Evolutionary conservation across 371 early-diverging fungal genomes (phyloP), one percentile per base, ranked within the genome.

Genomic region (Lichtheimia ornata): DNA sequence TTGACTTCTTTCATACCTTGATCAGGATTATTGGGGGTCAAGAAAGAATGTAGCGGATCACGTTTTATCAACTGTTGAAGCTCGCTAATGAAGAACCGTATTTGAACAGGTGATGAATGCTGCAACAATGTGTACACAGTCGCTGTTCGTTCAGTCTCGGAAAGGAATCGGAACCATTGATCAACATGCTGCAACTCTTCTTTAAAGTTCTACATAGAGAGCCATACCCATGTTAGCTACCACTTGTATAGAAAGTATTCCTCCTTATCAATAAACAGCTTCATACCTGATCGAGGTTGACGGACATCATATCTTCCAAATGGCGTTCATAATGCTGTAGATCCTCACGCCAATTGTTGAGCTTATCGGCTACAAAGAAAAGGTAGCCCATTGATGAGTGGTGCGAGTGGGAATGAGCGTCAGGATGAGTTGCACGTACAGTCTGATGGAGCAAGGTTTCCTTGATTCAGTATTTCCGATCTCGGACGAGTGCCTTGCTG

Each of bases 161-260:
- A 85, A 50, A 96, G 77, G 35, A 91, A 94, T 4, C 84, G 79
- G 79, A 97, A 96, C 98, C 98, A 97, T 63, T 95, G 91, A 71
- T 97, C 95, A 30, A 97, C 94, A 54, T 95, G 93, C 42, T 86
- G 84, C 59, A 97, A 80, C 72, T 97, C 97, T 57, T 95, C 94
- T 64, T 90, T 88, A 70, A 95, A 96, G 62, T 84, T 86, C 59
- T 91, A 51, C 22, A 28, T 28, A 28, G 6, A 30, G 30, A 11
- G 35, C 5, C 1, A 7, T 22, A 28, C 7, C 1, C 4, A 7
- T 2, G 35, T 9, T 35, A 35, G 35, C 35, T 35, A 11, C 11
- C 9, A 35, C n/a, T n/a, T n/a, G 11, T 35, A 35, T 35, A 35
- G 0, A 35, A 11, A 35, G 6, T 35, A 35, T 43, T n/a, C 47